These are phyloP conservation scores for Gloeopeniophorella convolvens DNA, from an alignment of 768 basidiomycete genomes.

Conservation along the genomic window DNA sequence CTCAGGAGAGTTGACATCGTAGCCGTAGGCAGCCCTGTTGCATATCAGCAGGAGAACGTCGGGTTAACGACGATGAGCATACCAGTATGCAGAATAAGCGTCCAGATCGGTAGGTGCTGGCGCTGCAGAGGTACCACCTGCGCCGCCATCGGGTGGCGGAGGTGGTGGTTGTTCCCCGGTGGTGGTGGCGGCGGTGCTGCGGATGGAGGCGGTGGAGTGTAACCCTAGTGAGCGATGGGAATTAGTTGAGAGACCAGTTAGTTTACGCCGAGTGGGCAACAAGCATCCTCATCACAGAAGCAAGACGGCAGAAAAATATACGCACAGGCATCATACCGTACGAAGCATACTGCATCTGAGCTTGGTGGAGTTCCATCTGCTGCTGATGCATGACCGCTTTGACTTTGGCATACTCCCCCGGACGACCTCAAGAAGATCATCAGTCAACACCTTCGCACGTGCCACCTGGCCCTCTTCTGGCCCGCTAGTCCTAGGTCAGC, in stretches of 20 bases:
- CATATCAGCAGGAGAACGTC: conserved; percentile 18
- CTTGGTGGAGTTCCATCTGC: conserved; percentile 83
- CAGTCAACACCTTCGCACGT: conserved; percentile 79
- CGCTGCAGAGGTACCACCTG: conserved; percentile 29
- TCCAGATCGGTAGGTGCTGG: conserved; percentile 41
- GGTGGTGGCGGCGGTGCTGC: conserved; percentile 40
- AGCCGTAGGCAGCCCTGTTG: conserved; percentile 74
- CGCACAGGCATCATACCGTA: conserved; percentile 42
- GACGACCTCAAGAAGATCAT: conserved; percentile 88
- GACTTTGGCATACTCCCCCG: conserved; percentile 82
- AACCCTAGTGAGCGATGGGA: conserved; percentile 19
- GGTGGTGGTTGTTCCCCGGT: conserved; percentile 34
- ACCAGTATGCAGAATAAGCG: conserved; percentile 38
- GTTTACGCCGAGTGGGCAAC: conserved; percentile 1
- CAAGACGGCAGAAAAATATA: conserved; percentile 8
- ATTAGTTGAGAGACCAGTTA: conserved; percentile 33
- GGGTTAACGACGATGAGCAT: conserved; percentile 8
- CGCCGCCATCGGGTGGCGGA: conserved; percentile 30
- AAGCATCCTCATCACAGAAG: conserved; percentile 17
- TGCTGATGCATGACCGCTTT: conserved; percentile 56
- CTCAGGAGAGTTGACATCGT: conserved; percentile 75
- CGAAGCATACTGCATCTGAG: conserved; percentile 73
- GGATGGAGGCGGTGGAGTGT: conserved; percentile 42
- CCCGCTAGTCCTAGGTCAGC: too few species aligned
- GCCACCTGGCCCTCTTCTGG: conserved; percentile 86